Base-by-base conservation (phyloP, 257 asterid genomes). In the Salvia splendens region DNA sequence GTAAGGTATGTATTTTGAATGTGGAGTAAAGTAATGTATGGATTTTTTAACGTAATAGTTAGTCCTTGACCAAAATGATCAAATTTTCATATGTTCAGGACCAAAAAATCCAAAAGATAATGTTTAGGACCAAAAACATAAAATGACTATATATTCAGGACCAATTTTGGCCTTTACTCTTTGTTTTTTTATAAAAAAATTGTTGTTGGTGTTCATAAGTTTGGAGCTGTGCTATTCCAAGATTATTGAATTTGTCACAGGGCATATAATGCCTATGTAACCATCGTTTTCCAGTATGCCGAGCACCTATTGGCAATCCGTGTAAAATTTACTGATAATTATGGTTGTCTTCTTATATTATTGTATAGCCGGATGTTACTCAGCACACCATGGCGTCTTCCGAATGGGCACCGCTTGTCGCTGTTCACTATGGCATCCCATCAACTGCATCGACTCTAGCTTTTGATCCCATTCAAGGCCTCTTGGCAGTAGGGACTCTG, bases 401-500 rank as follows among this genome's bases (percentile, higher is more conserved):
- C 40, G 82, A 79, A 14, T 70, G 83, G 78, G 79, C 80, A 52
- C 94, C 97, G 6, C 71, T 75, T 56, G 82, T 91, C 72, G 61
- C 78, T 65, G 88, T 83, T 62, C 99, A 94, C 79, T 91, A 91
- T 81, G 99, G 99, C 67, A 87, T 94, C 67, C 97, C 99, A 64
- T 83, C 93, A 28, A 85, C 96, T 70, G 96, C 96, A 16, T 94
- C 99, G 1, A 69, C 81, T 75, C 80, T 94, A 56, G 89, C 95
- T 68, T 94, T 82, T 66, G 97, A 94, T 75, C 90, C 91, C 51
- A 62, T 91, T 70, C 97, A 94, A 70, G 76, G 86, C 73, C 88
- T 94, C 72, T 80, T 94, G 83, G 97, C 97, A 46, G 80, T 94
- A 58, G 97, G 96, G 73, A 91, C 99, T 52, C 52, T 89, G 99